Percentiles rank a stretch among this genome's conserved stretches.
Evolutionary conservation across 139 green algal genomes (phyloP).

Genomic region (Spirogloea muscicola): DNA sequence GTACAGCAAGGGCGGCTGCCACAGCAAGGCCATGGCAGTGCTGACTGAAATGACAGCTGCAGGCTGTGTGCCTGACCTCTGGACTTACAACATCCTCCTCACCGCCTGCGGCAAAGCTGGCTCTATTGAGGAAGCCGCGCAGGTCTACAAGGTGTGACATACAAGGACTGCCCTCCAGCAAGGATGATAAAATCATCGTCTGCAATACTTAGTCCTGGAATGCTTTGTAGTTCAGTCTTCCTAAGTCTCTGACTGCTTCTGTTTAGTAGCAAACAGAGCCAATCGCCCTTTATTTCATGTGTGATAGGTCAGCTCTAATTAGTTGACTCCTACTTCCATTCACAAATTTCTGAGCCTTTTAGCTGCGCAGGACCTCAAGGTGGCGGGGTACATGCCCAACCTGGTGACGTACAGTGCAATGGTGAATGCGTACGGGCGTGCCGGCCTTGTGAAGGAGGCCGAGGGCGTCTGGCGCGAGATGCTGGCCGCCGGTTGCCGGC

Average conservation of each 20-base stretch:
- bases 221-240: too few species aligned
- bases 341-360: too few species aligned
- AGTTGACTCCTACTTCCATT: too few species aligned
- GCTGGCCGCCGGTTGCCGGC: slow-evolving; percentile 6
- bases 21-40: background rate
- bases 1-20: background rate
- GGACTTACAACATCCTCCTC: slow-evolving; percentile 12
- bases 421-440: slow-evolving; percentile 33
- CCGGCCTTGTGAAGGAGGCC: slow-evolving; percentile 7
- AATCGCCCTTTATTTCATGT: too few species aligned
- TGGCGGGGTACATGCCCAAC: slow-evolving; percentile 16
- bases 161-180: too few species aligned
- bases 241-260: too few species aligned
- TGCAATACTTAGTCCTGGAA: too few species aligned
- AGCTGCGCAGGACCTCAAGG: slow-evolving; percentile 29
- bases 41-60: background rate
- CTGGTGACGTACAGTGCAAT: slow-evolving; percentile 28
- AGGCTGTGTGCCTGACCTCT: slow-evolving; percentile 4
- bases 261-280: too few species aligned
- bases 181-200: too few species aligned
- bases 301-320: too few species aligned
- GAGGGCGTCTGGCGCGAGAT: slow-evolving; percentile 31
- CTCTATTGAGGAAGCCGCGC: background rate
- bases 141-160: slow-evolving; percentile 16
- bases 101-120: slow-evolving; percentile 5